Base-by-base conservation (phyloP, 2,329 filamentous ascomycete species). In the Biscogniauxia sp. region DNA sequence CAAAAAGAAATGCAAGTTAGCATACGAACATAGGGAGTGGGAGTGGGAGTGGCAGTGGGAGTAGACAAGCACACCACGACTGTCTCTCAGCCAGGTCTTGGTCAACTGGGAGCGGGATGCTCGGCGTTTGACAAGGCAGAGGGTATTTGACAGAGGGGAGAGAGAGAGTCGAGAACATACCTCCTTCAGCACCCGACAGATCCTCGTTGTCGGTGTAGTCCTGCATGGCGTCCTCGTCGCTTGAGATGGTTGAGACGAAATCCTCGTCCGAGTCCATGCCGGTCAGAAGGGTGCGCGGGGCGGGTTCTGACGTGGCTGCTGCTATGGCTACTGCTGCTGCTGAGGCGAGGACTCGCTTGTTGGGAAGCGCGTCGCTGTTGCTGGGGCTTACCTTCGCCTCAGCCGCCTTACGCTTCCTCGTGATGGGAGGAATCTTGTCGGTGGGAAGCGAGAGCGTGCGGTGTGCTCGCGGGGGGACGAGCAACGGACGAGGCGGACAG, bases 231-330 rank as follows among this genome's bases (percentile, higher is more conserved):
- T 91, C 88, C 58, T 89, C 88, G 51, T 88, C 89, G 72, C 90
- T 96, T 51, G 91, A 94, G 69, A 88, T 82, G 72, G 88, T 87
- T 69, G 91, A 96, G 84, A 95, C 90, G 76, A 93, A 93, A 62
- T 97, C 94, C 72, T 97, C 93, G 70, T 98, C 94, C 8, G 93
- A 97, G 79, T 97, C 93, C 93, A 97, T 97, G 65, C 81, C 85
- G 54, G 85, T 88, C 61, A 83, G 75, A 26, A 85, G 83, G 5
- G 84, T 85, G 17, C 84, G 84, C 20, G 87, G 86, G 50, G 84
- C 83, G 51, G 79, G 78, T 60, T 74, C 68, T 37, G 68, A 64
- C 11, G 28, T 32, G 66, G 68, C 64, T 59, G 69, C 64, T 61
- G 67, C 63, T 61, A 59, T 55, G 32, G 84, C 82, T 66, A 66